Conservation (phyloP, 140 eudicot species). For the Artemisia princeps region DNA sequence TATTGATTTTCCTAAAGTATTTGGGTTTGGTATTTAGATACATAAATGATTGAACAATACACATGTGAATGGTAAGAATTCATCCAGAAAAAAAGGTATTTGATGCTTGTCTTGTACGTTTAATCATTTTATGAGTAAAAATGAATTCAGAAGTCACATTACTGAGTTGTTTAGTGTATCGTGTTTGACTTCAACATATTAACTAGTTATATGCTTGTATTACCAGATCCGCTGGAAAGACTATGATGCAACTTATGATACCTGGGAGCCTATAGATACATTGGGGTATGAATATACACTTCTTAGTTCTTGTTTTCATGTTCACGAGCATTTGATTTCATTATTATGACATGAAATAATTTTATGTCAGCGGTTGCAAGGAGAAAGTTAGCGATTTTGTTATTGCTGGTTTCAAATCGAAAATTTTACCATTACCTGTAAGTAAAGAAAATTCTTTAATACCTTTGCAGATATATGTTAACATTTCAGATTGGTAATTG, state of each 20-base stretch:
- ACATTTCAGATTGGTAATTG: conserved; percentile 10
- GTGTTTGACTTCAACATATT: too few relatives aligned
- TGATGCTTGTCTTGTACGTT: too few relatives aligned
- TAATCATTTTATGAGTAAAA: too few relatives aligned
- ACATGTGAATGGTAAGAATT: too few relatives aligned
- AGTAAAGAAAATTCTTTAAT: conserved; percentile 8
- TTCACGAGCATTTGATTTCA: too few relatives aligned
- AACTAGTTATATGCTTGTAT: not conserved
- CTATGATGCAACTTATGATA: conserved; percentile 49
- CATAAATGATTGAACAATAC: too few relatives aligned
- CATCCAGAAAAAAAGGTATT: too few relatives aligned
- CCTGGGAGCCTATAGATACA: conserved; percentile 72
- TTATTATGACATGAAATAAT: too few relatives aligned
- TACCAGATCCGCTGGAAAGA: conserved; percentile 63
- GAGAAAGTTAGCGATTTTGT: conserved; percentile 45
- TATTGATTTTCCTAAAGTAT: too few relatives aligned
- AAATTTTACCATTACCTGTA: conserved; percentile 45
- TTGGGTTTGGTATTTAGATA: too few relatives aligned
- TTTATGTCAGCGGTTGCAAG: conserved; percentile 20
- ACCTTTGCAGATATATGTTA: not conserved
- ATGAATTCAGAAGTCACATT: too few relatives aligned
- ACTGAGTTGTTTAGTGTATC: too few relatives aligned
- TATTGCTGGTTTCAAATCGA: conserved; percentile 31
- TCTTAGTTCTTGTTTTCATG: not conserved
- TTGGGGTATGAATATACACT: conserved; percentile 32